A percentile compares a stretch with the other conserved stretches of the same genome.
Evolutionary conservation across 1,284 basidiomycete genomes (phyloP).

Genomic region (Entoloma clypeatum): DNA sequence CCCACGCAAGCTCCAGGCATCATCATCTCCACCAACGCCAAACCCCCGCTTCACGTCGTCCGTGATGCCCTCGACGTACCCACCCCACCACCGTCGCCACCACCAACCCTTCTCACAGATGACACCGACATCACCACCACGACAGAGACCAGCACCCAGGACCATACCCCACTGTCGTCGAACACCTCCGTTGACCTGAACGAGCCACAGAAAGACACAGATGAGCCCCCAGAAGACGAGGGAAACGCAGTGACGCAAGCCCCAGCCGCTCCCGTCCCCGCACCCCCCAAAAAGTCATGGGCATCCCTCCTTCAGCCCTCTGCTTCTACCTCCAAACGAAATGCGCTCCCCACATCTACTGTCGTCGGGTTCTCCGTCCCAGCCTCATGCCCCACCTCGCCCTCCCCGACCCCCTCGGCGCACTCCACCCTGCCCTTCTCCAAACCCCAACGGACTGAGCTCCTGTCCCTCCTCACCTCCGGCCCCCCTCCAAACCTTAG

Average conservation of each 20-base stretch:
- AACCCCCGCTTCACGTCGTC: constrained; percentile 54
- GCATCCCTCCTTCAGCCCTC: constrained; percentile 6
- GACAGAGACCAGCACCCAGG: not conserved
- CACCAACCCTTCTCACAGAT: constrained; percentile 23
- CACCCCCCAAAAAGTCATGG: too few relatives aligned
- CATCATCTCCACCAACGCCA: constrained; percentile 59
- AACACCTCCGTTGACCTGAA: too few relatives aligned
- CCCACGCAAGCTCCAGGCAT: constrained; percentile 60
- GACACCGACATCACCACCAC: constrained; percentile 9
- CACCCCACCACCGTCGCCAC: constrained; percentile 48
- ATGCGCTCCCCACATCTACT: constrained; percentile 56
- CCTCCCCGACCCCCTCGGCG: constrained; percentile 11
- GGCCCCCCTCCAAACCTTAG: constrained; percentile 31
- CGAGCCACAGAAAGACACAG: not conserved
- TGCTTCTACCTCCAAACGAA: constrained; percentile 25
- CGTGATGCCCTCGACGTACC: constrained; percentile 47
- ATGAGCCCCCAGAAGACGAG: not conserved
- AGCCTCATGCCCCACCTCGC: constrained; percentile 24
- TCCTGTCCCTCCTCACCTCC: constrained; percentile 54
- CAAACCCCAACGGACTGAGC: constrained; percentile 48
- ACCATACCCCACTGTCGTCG: constrained; percentile 48
- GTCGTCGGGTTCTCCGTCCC: constrained; percentile 69
- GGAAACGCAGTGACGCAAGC: constrained; percentile 9
- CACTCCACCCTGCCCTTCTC: constrained; percentile 30
- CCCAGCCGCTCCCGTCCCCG: constrained; percentile 7